These are phyloP conservation scores for Sporothrix luriei DNA, from an alignment of 2,329 filamentous ascomycete species.

Conservation along the genomic window DNA sequence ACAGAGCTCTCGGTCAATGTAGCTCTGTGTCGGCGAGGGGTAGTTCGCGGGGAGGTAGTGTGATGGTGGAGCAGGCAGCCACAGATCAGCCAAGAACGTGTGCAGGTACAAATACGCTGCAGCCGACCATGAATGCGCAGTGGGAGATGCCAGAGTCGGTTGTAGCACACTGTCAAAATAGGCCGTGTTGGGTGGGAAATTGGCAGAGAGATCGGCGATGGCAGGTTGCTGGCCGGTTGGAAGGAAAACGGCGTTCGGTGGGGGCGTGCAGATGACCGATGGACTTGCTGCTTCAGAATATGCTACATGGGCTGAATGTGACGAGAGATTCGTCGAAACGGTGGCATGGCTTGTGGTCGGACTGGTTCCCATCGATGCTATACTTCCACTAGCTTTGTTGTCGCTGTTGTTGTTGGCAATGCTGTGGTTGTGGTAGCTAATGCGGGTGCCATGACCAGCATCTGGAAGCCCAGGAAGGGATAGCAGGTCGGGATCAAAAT, in stretches of 20 bases:
- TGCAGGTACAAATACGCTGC: slow-evolving; percentile 8
- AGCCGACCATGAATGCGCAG: background rate
- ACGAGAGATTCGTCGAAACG: background rate
- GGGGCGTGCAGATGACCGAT: background rate
- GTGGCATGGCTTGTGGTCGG: slow-evolving; percentile 4
- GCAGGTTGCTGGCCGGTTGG: background rate
- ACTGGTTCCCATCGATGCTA: background rate
- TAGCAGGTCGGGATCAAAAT: background rate
- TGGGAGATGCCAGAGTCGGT: background rate
- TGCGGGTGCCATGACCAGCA: no score
- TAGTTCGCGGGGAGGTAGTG: background rate
- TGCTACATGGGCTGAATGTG: background rate
- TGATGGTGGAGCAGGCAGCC: background rate
- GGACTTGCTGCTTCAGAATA: slow-evolving; percentile 17
- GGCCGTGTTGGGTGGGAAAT: background rate
- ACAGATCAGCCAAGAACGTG: background rate
- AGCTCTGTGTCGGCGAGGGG: background rate
- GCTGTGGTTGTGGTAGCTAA: background rate
- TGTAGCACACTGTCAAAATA: background rate
- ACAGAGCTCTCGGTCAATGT: slow-evolving; percentile 2
- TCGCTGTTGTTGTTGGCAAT: no score
- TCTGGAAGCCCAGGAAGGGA: background rate
- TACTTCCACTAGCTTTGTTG: background rate
- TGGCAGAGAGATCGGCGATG: background rate
- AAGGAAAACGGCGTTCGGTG: background rate